Percentiles rank a stretch among this genome's conserved stretches.
Conservation (phyloP, 2,329 filamentous ascomycete species). For the Trichoderma arundinaceum region DNA sequence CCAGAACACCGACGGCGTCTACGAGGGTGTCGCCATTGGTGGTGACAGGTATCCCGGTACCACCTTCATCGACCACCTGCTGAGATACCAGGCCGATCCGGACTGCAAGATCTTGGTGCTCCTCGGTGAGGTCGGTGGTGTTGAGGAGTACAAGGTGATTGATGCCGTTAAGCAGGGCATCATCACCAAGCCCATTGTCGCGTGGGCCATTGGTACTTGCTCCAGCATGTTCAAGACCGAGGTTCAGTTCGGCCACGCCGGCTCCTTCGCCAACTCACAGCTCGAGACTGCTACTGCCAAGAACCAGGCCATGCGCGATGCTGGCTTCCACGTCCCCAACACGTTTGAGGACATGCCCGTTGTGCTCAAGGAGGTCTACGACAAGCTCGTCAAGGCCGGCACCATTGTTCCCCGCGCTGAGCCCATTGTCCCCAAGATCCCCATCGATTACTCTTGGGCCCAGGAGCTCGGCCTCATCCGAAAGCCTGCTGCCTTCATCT, state of each 20-base stretch:
- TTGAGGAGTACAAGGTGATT: slow-evolving; percentile 99
- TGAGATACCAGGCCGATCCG: slow-evolving; percentile 94
- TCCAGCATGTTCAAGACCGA: slow-evolving; percentile 99
- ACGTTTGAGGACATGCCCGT: slow-evolving; percentile 95
- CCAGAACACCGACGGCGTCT: slow-evolving; percentile 95
- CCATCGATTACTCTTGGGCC: slow-evolving; percentile 99
- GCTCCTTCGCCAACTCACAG: slow-evolving; percentile 98
- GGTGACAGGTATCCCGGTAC: slow-evolving; percentile 99
- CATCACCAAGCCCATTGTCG: slow-evolving; percentile 98
- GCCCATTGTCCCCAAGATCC: slow-evolving; percentile 96
- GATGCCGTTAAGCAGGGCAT: slow-evolving; percentile 92
- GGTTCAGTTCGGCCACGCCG: slow-evolving; percentile 98
- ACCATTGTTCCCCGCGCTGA: slow-evolving; percentile 85
- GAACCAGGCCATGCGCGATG: slow-evolving; percentile 96
- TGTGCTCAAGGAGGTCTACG: slow-evolving; percentile 79
- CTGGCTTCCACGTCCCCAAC: slow-evolving; percentile 90
- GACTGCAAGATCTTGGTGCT: slow-evolving; percentile 97
- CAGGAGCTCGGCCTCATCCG: slow-evolving; percentile 99
- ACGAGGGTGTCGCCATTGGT: slow-evolving; percentile 98
- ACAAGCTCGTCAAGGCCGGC: slow-evolving; percentile 83
- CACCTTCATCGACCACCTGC: slow-evolving; percentile 98
- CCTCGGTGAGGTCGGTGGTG: slow-evolving; percentile 97
- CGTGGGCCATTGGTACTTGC: slow-evolving; percentile 99
- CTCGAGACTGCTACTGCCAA: slow-evolving; percentile 96
- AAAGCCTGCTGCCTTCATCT: slow-evolving; percentile 99